phyloP scores from a whole-genome alignment of 1,284 basidiomycete genomes.

The Gastroboletus turbinatus region DNA sequence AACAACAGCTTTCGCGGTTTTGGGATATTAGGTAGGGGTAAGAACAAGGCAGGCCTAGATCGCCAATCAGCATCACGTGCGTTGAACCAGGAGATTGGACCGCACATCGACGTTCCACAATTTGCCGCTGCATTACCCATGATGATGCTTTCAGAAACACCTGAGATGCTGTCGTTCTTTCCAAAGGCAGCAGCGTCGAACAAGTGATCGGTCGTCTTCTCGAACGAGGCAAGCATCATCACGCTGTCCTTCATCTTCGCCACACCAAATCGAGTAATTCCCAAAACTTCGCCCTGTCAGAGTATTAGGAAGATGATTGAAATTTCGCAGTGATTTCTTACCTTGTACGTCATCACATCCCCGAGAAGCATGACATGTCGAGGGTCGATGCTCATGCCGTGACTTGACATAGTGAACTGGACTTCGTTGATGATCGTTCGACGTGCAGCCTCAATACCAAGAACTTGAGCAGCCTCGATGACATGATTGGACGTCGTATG shows the following conservation, averaged over 20 bases:
- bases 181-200: constrained; percentile 98
- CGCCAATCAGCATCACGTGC: constrained; percentile 5
- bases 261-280: constrained; percentile 99
- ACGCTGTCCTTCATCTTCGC: constrained; percentile 99
- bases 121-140: constrained; percentile 98
- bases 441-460: constrained; percentile 97
- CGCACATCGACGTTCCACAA: constrained; percentile 92
- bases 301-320: background rate
- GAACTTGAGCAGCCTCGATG: constrained; percentile 91
- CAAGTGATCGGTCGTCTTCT: constrained; percentile 98
- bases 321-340: constrained; percentile 26
- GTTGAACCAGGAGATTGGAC: constrained; percentile 12
- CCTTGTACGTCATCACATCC: constrained; percentile 99
- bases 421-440: constrained; percentile 97
- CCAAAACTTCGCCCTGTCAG: constrained; percentile 88
- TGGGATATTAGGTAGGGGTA: constrained; percentile 51
- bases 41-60: constrained; percentile 55
- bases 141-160: constrained; percentile 99
- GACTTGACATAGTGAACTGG: constrained; percentile 94
- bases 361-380: constrained; percentile 98
- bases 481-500: constrained; percentile 96
- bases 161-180: constrained; percentile 93
- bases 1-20: constrained; percentile 57
- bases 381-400: constrained; percentile 99
- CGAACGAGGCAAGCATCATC: constrained; percentile 98